Percentiles rank a stretch among this genome's conserved stretches.
Conservation (phyloP, 2,329 filamentous ascomycete genomes). For the Colletotrichum tanaceti region DNA sequence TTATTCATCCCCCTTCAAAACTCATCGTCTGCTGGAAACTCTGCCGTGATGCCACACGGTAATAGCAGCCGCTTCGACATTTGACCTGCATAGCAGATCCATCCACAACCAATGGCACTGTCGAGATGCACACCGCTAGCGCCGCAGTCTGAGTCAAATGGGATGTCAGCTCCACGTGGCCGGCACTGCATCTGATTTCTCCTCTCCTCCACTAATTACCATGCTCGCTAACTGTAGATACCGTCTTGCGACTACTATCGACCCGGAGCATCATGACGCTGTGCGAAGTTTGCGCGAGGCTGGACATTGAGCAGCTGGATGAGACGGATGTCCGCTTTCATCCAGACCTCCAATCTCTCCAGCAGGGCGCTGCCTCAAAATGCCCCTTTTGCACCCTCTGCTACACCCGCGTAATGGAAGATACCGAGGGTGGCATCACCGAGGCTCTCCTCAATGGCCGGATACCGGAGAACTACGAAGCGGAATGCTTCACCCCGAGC, state of each 20-base stretch:
- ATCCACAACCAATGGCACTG: not conserved
- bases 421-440: not conserved
- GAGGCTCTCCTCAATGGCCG: slow-evolving; percentile 7
- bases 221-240: not conserved
- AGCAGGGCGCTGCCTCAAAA: not conserved
- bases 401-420: not conserved
- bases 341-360: not conserved
- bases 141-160: not conserved
- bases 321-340: slow-evolving; percentile 23
- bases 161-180: not conserved
- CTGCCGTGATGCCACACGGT: no score
- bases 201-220: not conserved
- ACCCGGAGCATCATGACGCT: not conserved
- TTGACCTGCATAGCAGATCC: not conserved
- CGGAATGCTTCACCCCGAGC: not conserved
- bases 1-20: no score
- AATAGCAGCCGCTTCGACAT: not conserved
- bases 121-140: not conserved
- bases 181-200: not conserved
- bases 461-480: not conserved
- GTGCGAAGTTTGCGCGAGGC: slow-evolving; percentile 4
- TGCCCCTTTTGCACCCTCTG: slow-evolving; percentile 19
- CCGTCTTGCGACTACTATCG: not conserved
- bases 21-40: no score
- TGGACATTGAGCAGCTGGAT: not conserved